phyloP scores from a whole-genome alignment of 1,139 yeast species.

The Waltiozyma sp. region DNA sequence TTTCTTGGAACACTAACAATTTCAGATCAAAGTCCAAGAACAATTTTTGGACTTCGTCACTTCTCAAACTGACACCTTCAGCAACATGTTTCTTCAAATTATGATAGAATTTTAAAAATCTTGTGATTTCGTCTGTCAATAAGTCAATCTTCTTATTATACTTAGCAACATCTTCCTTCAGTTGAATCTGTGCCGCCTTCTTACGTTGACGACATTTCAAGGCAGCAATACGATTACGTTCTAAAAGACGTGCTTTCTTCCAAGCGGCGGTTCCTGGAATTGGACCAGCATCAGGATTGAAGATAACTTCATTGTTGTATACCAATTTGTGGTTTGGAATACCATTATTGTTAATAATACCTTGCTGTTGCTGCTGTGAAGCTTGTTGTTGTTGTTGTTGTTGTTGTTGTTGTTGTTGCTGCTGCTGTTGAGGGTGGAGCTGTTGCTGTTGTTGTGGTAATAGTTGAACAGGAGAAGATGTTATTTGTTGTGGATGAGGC shows the following conservation, averaged over 20 bases:
- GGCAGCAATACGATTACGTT: slow-evolving; percentile 90
- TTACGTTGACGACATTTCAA: slow-evolving; percentile 91
- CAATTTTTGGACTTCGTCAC: background rate
- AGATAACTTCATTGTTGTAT: slow-evolving; percentile 48
- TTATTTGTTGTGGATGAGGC: slow-evolving; percentile 1
- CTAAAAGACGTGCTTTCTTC: slow-evolving; percentile 30
- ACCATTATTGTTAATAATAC: slow-evolving; percentile 9
- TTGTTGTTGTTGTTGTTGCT: slow-evolving; percentile 7
- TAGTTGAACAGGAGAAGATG: slow-evolving; percentile 2
- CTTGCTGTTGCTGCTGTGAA: slow-evolving; percentile 1
- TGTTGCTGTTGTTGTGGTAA: slow-evolving; percentile 2
- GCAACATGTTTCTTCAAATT: background rate
- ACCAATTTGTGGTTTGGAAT: slow-evolving; percentile 44
- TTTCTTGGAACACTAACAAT: background rate
- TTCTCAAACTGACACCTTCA: background rate
- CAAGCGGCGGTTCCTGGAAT: slow-evolving; percentile 70
- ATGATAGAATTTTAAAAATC: background rate
- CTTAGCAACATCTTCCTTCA: slow-evolving; percentile 45
- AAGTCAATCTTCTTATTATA: slow-evolving; percentile 34
- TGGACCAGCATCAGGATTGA: slow-evolving; percentile 53
- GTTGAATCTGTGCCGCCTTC: slow-evolving; percentile 62
- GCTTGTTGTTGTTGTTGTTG: slow-evolving; percentile 5
- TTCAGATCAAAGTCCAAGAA: background rate
- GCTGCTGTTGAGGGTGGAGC: slow-evolving; percentile 5
- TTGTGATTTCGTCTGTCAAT: slow-evolving; percentile 17